Base-by-base conservation (phyloP, 2,329 filamentous ascomycete genomes). In the Diaporthe sp. region DNA sequence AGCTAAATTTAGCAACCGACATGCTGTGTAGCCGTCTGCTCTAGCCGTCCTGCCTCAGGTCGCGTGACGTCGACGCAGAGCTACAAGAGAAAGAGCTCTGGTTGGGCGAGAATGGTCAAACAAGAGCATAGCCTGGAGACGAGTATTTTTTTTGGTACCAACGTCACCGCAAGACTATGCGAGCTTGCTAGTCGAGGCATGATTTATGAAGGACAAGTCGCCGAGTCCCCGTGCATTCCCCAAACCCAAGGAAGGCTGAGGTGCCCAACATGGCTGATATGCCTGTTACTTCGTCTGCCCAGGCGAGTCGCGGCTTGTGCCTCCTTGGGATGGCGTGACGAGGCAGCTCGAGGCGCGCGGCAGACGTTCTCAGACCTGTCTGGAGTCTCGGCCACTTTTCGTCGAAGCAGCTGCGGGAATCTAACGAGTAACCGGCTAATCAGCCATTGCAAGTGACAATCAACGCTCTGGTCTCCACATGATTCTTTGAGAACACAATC, bases 51-150 rank as follows among this genome's bases (percentile, higher is more conserved):
- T 40, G 35, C 30, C 15, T 58, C 35, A 28, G 64, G 42, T 67
- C 45, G 64, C 30, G 64, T 67, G 64, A 67, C 64, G 25, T 35
- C 42, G 64, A 45, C 45, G 52, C 22, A 52, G 45, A 67, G n/a
- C 45, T 28, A 38, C 35, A 19, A 15, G 45, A 38, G 45, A 38
- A 30, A 68, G 5, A 19, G n/a, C 22, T 54, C 10, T 25, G 28
- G 9, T 22, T 19, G n/a, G 33, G 15, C 12, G 33, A 22, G 33
- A 19, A 45, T 19, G 7, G 3, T 52, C 13, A 15, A 38, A 28
- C 28, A 38, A 7, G 12, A 33, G 42, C 45, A 25, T 25, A 52
- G 45, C 30, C 45, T 67, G 30, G 33, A 25, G 47, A 47, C 17
- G 42, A 19, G 33, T 0, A 30, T 68, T 54, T 10, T 54, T 10